Evolutionary conservation across 148 eudicot species (phyloP).

Genomic region (Rheum nobile): DNA sequence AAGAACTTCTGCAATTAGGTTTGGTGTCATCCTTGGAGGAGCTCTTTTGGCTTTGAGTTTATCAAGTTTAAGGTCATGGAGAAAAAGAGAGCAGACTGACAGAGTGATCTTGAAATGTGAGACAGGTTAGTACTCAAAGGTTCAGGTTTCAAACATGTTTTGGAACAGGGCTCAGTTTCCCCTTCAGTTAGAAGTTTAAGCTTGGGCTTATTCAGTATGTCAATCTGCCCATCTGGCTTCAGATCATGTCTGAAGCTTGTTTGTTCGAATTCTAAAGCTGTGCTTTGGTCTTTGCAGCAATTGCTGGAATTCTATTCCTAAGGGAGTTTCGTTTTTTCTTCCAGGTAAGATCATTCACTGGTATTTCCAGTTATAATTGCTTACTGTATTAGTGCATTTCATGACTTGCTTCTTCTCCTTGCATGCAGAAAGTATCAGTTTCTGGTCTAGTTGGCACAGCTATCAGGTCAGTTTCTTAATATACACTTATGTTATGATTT

Average conservation of each 20-base stretch:
- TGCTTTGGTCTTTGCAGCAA: slow-evolving; percentile 42
- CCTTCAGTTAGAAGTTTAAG: neutral
- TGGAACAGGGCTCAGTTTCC: neutral
- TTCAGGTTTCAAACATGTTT: neutral
- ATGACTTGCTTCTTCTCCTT: slow-evolving; percentile 6
- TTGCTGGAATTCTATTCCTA: slow-evolving; percentile 59
- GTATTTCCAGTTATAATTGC: neutral
- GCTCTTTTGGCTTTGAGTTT: slow-evolving; percentile 71
- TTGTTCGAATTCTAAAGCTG: neutral
- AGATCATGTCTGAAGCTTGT: neutral
- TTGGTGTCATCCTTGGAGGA: slow-evolving; percentile 93
- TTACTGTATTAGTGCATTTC: neutral
- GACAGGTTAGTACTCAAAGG: slow-evolving; percentile 46
- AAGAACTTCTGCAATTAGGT: slow-evolving; percentile 66
- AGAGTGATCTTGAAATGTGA: slow-evolving; percentile 61
- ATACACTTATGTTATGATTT: neutral
- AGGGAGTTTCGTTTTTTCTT: slow-evolving; percentile 42
- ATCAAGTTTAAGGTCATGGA: slow-evolving; percentile 77
- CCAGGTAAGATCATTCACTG: slow-evolving; percentile 28
- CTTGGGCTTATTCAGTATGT: neutral
- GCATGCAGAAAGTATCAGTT: slow-evolving; percentile 49
- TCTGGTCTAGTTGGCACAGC: slow-evolving; percentile 27
- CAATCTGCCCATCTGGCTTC: neutral
- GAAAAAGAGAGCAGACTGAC: slow-evolving; percentile 41
- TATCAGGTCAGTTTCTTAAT: slow-evolving; percentile 36